Percentiles rank a stretch among this genome's conserved stretches.
Evolutionary conservation across 176 grass and related monocot genomes (phyloP).

Genomic region (Aegilops bicornis): DNA sequence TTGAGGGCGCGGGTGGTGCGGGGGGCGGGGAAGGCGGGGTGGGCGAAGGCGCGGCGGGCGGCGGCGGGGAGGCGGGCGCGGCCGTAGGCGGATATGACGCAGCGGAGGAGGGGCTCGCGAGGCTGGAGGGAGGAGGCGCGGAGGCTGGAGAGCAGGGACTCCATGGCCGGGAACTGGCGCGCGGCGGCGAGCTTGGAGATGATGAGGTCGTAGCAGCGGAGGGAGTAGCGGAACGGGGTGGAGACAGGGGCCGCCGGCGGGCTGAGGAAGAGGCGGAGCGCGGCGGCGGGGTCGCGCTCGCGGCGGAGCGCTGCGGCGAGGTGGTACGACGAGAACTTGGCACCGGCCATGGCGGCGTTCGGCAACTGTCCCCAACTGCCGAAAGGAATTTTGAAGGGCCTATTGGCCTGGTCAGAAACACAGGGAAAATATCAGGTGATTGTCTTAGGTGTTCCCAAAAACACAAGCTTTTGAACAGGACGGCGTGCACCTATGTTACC

Average conservation of each 20-base stretch:
- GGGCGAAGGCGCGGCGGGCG: conserved; percentile 41
- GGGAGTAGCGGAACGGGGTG: conserved; percentile 24
- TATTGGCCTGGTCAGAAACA: no score
- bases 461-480: no score
- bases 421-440: no score
- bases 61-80: conserved; percentile 27
- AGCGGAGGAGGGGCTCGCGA: conserved; percentile 18
- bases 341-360: background rate
- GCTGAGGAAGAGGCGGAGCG: background rate
- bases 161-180: conserved; percentile 57
- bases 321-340: conserved; percentile 11
- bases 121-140: background rate
- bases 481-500: no score
- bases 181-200: conserved; percentile 58
- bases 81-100: conserved; percentile 46
- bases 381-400: no score
- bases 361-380: background rate
- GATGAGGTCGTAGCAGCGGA: conserved; percentile 58
- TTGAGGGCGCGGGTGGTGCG: background rate
- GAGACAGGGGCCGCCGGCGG: background rate
- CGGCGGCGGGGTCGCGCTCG: background rate
- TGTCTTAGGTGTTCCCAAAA: no score
- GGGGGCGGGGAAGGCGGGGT: conserved; percentile 38
- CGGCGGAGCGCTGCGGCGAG: conserved; percentile 3
- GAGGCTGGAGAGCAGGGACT: conserved; percentile 41